Percentiles rank a stretch among this genome's conserved stretches.
Conservation (phyloP, 768 basidiomycete genomes). For the Boletus sp. region DNA sequence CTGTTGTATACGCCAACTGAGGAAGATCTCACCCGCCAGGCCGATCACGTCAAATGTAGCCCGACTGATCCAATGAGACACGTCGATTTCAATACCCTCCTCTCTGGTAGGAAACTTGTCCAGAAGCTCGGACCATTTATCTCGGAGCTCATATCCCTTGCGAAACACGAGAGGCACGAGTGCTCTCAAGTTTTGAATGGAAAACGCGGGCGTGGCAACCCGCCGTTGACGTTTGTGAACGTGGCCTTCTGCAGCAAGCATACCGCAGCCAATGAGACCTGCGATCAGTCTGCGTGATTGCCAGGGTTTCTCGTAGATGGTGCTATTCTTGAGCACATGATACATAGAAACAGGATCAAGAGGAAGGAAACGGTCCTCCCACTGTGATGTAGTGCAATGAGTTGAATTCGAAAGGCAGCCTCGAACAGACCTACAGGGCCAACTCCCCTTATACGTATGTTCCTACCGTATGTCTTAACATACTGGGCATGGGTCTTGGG, state of each 20-base stretch:
- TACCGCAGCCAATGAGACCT: slow-evolving; percentile 76
- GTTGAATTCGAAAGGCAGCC: not conserved
- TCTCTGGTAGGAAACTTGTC: slow-evolving; percentile 14
- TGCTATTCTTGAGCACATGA: slow-evolving; percentile 70
- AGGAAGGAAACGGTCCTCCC: slow-evolving; percentile 76
- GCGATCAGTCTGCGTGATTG: slow-evolving; percentile 72
- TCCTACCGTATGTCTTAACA: slow-evolving; percentile 61
- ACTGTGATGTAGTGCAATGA: slow-evolving; percentile 39
- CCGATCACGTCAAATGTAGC: slow-evolving; percentile 92
- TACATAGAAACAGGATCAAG: slow-evolving; percentile 73
- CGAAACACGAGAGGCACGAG: slow-evolving; percentile 69
- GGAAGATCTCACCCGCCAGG: slow-evolving; percentile 58
- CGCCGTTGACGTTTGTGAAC: slow-evolving; percentile 79
- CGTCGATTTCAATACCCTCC: slow-evolving; percentile 51
- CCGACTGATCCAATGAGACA: slow-evolving; percentile 77
- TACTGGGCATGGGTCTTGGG: slow-evolving; percentile 51
- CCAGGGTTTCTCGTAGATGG: slow-evolving; percentile 81
- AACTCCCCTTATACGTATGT: slow-evolving; percentile 63
- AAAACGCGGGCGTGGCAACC: slow-evolving; percentile 76
- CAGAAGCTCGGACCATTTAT: slow-evolving; percentile 57
- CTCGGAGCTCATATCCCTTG: slow-evolving; percentile 60
- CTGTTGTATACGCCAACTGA: not conserved
- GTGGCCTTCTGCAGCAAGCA: slow-evolving; percentile 76
- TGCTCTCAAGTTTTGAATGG: slow-evolving; percentile 69
- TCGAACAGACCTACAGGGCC: slow-evolving; percentile 53